These are phyloP conservation scores for Macadamia tetraphylla DNA, from an alignment of 164 flowering plant genomes.

Conservation along the genomic window DNA sequence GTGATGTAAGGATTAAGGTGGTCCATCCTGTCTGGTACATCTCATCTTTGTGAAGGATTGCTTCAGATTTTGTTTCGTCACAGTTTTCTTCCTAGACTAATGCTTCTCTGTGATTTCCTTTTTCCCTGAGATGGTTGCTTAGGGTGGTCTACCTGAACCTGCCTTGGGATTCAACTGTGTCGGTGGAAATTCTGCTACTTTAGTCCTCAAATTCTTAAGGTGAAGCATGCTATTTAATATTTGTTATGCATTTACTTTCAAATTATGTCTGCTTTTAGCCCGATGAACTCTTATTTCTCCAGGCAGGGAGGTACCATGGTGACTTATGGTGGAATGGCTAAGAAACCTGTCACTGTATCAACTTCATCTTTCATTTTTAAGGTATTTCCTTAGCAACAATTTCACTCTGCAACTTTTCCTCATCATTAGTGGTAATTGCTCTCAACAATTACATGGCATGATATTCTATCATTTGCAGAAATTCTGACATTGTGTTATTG, in stretches of 20 bases:
- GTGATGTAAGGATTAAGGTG: too few species aligned
- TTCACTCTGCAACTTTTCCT: background rate
- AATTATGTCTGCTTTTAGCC: background rate
- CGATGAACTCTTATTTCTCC: slow-evolving; percentile 15
- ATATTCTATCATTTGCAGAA: background rate
- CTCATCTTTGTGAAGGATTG: background rate
- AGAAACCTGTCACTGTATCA: slow-evolving; percentile 84
- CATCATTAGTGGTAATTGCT: background rate
- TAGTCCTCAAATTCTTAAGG: slow-evolving; percentile 86
- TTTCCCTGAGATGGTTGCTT: slow-evolving; percentile 16
- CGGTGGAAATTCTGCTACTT: slow-evolving; percentile 86
- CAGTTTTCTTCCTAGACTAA: background rate
- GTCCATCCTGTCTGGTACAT: background rate
- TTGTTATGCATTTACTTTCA: background rate
- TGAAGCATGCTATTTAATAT: slow-evolving; percentile 21
- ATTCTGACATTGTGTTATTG: too few species aligned
- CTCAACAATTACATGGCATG: background rate
- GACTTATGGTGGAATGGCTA: slow-evolving; percentile 98
- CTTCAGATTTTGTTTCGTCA: slow-evolving; percentile 1
- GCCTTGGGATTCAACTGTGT: slow-evolving; percentile 85
- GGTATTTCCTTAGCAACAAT: slow-evolving; percentile 32
- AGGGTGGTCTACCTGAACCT: slow-evolving; percentile 79
- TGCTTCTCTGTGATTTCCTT: background rate
- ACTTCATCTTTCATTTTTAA: slow-evolving; percentile 95
- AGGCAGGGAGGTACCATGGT: slow-evolving; percentile 98